Percentiles rank a stretch among this genome's conserved stretches.
These are phyloP conservation scores for Coemansia asiatica DNA, from an alignment of 192 early-diverging fungal species.

Conservation along the genomic window DNA sequence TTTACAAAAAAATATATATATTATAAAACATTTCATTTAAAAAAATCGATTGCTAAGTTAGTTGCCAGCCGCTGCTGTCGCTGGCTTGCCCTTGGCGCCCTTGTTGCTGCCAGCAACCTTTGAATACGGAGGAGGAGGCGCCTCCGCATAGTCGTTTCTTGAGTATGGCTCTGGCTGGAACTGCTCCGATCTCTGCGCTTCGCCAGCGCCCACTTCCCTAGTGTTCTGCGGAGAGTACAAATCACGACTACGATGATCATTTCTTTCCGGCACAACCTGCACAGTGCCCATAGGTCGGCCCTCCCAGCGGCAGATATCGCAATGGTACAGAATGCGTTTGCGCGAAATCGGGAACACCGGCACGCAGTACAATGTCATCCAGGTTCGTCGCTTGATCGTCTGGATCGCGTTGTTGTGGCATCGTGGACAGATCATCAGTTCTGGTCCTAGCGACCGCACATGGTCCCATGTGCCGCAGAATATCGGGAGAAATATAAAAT, in stretches of 20 bases:
- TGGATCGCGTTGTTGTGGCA: constrained; percentile 48
- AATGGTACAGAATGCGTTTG: constrained; percentile 34
- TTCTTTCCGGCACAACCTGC: constrained; percentile 9
- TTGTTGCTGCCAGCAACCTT: background rate
- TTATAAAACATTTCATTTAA: background rate
- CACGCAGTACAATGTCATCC: constrained; percentile 46
- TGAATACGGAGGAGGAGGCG: constrained; percentile 41
- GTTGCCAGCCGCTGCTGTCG: background rate
- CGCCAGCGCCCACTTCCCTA: background rate
- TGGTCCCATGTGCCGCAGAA: constrained; percentile 44
- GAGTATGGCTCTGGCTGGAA: constrained; percentile 41
- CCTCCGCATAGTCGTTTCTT: constrained; percentile 24
- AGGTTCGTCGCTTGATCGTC: constrained; percentile 42
- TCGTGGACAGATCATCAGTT: constrained; percentile 35
- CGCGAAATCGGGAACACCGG: constrained; percentile 40
- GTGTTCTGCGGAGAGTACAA: constrained; percentile 12
- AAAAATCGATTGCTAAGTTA: background rate
- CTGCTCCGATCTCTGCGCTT: constrained; percentile 7
- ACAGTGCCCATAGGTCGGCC: constrained; percentile 20
- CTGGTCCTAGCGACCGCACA: constrained; percentile 33
- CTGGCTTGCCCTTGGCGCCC: background rate
- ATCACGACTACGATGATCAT: constrained; percentile 13
- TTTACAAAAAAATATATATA: background rate
- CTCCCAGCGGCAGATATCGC: constrained; percentile 49
- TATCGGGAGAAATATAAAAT: constrained; percentile 41